Conservation (phyloP, 2,329 filamentous ascomycete genomes). For the Xylaria sp. region DNA sequence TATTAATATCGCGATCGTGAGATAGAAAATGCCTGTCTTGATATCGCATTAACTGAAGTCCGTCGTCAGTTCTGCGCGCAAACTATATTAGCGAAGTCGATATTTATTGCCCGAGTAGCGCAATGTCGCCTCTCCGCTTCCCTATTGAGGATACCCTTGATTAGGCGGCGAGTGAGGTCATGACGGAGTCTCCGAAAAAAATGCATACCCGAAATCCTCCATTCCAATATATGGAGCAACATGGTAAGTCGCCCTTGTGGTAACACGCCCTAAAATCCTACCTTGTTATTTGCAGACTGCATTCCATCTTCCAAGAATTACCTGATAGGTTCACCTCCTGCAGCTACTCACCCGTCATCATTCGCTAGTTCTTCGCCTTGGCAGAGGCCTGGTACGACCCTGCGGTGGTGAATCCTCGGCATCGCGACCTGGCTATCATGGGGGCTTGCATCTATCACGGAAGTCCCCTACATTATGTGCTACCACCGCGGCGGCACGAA, state of each 20-base stretch:
- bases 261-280: constrained; percentile 10
- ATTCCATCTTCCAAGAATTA: too few relatives aligned
- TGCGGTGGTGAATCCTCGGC: constrained; percentile 19
- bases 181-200: not conserved
- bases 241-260: constrained; percentile 25
- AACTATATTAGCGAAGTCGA: not conserved
- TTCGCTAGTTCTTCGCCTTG: constrained; percentile 15
- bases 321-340: not conserved
- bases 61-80: not conserved
- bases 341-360: constrained; percentile 19
- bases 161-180: not conserved
- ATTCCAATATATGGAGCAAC: constrained; percentile 13
- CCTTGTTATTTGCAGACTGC: not conserved
- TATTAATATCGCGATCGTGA: too few relatives aligned
- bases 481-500: constrained; percentile 15
- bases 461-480: constrained; percentile 28
- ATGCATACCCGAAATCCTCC: constrained; percentile 21
- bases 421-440: constrained; percentile 30
- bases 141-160: constrained; percentile 18
- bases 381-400: constrained; percentile 4
- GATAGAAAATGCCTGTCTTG: too few relatives aligned
- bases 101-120: not conserved
- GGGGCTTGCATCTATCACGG: constrained; percentile 18
- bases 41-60: too few relatives aligned
- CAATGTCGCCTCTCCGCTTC: constrained; percentile 15